A percentile compares a stretch with the other conserved stretches of the same genome.
Evolutionary conservation across 1,284 basidiomycete species (phyloP).

Genomic region (Sporisorium reilianum): DNA sequence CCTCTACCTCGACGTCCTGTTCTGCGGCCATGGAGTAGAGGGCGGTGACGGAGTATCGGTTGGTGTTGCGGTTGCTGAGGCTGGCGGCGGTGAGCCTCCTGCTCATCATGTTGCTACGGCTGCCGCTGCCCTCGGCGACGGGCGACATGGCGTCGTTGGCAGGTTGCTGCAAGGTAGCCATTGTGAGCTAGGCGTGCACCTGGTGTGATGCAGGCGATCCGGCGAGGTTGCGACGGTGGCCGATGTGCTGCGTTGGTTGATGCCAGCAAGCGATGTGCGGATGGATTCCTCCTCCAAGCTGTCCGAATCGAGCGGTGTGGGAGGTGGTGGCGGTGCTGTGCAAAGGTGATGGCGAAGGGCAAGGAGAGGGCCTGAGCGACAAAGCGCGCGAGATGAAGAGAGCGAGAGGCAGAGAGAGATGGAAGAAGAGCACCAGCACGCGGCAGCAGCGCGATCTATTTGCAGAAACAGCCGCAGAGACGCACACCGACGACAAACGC

Average conservation of each 20-base stretch:
- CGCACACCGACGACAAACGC: not conserved
- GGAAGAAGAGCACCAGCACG: not conserved
- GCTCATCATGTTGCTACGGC: slow-evolving; percentile 43
- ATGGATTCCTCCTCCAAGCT: no score
- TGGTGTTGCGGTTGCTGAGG: slow-evolving; percentile 78
- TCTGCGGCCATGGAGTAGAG: slow-evolving; percentile 98
- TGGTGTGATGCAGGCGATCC: not conserved
- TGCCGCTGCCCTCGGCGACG: slow-evolving; percentile 41
- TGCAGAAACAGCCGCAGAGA: not conserved
- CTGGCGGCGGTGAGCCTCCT: slow-evolving; percentile 54
- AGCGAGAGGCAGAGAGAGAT: not conserved
- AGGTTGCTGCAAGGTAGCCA: slow-evolving; percentile 45
- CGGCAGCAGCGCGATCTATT: not conserved
- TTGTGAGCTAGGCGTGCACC: slow-evolving; percentile 6
- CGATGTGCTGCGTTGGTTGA: not conserved
- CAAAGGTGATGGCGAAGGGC: not conserved
- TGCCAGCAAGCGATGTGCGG: not conserved
- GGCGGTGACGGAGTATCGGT: slow-evolving; percentile 94
- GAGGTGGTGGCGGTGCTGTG: not conserved
- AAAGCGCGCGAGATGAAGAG: not conserved
- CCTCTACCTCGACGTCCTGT: slow-evolving; percentile 97
- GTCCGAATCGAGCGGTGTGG: not conserved
- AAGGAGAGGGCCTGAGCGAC: not conserved
- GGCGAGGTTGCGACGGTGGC: no score
- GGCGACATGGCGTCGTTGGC: slow-evolving; percentile 21